These are phyloP conservation scores for Spinellus fusiger DNA, from an alignment of 192 early-diverging fungal genomes.

Conservation along the genomic window DNA sequence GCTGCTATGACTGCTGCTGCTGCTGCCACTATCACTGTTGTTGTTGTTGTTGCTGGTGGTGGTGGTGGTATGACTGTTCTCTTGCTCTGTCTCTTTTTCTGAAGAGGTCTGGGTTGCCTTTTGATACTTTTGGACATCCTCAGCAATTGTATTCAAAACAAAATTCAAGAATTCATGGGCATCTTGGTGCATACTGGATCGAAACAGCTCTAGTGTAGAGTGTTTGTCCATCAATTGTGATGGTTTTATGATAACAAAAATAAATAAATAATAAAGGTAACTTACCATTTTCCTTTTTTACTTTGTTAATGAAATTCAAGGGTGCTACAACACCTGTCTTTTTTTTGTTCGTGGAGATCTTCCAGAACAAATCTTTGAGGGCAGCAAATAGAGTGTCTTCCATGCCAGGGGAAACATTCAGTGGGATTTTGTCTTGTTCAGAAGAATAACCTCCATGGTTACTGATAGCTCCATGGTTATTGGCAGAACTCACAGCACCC, in stretches of 20 bases:
- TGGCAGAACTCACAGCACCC: too few species aligned
- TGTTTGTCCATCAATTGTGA: not conserved
- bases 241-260: not conserved
- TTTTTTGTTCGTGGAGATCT: constrained; percentile 78
- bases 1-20: constrained; percentile 9
- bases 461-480: not conserved
- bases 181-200: constrained; percentile 94
- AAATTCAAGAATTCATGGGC: constrained; percentile 98
- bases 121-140: constrained; percentile 67
- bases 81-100: constrained; percentile 17
- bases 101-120: constrained; percentile 36
- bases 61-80: not conserved
- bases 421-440: constrained; percentile 13
- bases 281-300: constrained; percentile 90
- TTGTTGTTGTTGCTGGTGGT: too few species aligned
- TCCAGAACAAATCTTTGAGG: constrained; percentile 81
- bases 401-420: constrained; percentile 33
- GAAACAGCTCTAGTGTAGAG: constrained; percentile 70
- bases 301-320: constrained; percentile 75
- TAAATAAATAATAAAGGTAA: not conserved
- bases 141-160: constrained; percentile 85
- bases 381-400: constrained; percentile 81
- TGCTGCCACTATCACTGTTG: not conserved
- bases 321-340: constrained; percentile 81
- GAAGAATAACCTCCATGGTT: not conserved